Percentiles rank a stretch among this genome's conserved stretches.
Evolutionary conservation across 208 protist species (phyloP).

Genomic region (Leishmania tropica): DNA sequence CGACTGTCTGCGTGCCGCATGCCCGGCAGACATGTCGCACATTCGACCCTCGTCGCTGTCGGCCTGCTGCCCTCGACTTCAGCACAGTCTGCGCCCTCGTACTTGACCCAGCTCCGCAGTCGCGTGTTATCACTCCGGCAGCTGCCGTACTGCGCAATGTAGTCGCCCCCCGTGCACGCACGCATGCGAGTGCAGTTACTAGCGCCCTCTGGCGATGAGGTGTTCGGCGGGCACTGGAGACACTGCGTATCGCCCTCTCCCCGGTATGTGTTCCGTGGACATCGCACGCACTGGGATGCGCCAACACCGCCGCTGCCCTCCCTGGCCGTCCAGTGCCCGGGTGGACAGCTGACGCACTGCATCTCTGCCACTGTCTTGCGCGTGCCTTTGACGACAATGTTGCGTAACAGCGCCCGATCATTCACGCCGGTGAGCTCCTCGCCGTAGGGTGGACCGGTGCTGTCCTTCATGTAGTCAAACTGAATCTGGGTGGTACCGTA

Average conservation of each 20-base stretch:
- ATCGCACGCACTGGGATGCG: background rate
- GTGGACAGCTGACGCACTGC: background rate
- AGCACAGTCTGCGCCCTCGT: background rate
- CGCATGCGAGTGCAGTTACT: background rate
- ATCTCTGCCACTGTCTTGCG: background rate
- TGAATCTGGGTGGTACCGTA: background rate
- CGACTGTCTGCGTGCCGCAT: background rate
- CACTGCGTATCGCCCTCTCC: background rate
- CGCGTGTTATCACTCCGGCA: slow-evolving; percentile 7
- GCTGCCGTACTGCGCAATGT: background rate
- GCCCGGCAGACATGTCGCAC: slow-evolving; percentile 14
- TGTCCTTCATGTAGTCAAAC: slow-evolving; percentile 6
- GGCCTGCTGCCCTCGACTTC: slow-evolving; percentile 1
- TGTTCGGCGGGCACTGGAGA: background rate
- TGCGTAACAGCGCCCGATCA: slow-evolving; percentile 6
- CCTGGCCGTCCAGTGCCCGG: background rate
- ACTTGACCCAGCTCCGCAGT: slow-evolving; percentile 8
- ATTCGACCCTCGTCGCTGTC: background rate
- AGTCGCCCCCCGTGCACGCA: slow-evolving; percentile 1
- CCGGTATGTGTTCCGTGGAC: background rate
- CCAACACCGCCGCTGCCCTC: background rate
- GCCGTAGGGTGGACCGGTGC: background rate
- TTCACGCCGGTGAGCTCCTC: slow-evolving; percentile 8
- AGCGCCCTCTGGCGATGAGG: background rate
- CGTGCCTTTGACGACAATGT: slow-evolving; percentile 3